These are phyloP conservation scores for Mucor irregularis DNA, from an alignment of 371 early-diverging fungal genomes.

Conservation along the genomic window DNA sequence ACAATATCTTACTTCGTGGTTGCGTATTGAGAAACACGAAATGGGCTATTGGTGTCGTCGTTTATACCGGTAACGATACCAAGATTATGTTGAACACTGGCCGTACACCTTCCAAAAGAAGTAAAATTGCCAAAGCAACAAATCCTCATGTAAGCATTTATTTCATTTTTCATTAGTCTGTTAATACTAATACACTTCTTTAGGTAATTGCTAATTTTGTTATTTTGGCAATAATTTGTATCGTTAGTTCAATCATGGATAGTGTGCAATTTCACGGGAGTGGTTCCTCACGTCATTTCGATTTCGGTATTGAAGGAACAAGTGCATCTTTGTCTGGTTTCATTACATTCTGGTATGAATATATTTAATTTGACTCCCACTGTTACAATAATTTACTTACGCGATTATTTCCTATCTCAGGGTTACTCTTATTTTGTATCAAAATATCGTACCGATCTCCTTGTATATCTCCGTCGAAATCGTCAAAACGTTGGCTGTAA, in stretches of 20 bases:
- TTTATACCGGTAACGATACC: constrained; percentile 90
- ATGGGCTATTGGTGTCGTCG: constrained; percentile 80
- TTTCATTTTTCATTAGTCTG: not conserved
- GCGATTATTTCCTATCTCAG: no score
- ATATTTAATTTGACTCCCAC: no score
- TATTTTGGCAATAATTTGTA: constrained; percentile 54
- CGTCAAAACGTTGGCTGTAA: constrained; percentile 70
- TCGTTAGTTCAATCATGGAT: constrained; percentile 61
- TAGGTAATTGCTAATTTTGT: constrained; percentile 53
- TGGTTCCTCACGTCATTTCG: constrained; percentile 35
- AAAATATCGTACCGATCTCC: constrained; percentile 87
- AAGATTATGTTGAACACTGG: constrained; percentile 91
- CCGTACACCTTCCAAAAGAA: constrained; percentile 91
- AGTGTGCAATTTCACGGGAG: constrained; percentile 51
- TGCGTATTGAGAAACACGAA: constrained; percentile 89
- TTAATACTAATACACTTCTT: not conserved
- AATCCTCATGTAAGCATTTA: constrained; percentile 78
- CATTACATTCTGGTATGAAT: constrained; percentile 48
- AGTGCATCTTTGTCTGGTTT: constrained; percentile 43
- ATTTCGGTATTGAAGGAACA: constrained; percentile 36
- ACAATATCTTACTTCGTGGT: constrained; percentile 89
- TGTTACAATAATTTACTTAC: no score
- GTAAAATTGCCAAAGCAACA: constrained; percentile 90
- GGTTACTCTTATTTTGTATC: constrained; percentile 54
- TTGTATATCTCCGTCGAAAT: constrained; percentile 96